Percentiles rank a stretch among this genome's conserved stretches.
Evolutionary conservation across 1,284 basidiomycete species (phyloP).

Genomic region (Trichosporon inkin): DNA sequence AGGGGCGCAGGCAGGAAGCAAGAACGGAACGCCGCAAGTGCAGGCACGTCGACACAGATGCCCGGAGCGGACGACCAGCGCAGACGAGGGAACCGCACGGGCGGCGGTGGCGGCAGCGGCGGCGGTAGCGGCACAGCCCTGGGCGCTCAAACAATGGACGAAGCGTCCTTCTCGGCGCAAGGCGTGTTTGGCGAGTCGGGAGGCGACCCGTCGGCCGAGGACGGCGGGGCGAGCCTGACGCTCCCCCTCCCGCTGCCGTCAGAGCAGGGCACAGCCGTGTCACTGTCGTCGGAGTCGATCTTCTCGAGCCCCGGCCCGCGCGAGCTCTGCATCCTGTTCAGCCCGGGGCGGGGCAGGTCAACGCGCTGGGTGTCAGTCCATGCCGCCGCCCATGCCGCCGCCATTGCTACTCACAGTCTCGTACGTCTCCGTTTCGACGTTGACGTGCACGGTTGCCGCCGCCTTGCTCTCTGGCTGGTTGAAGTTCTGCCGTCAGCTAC

Average conservation of each 20-base stretch:
- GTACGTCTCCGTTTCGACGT: slow-evolving; percentile 21
- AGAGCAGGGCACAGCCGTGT: background rate
- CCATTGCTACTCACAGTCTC: slow-evolving; percentile 11
- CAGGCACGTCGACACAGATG: no score
- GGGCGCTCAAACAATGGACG: no score
- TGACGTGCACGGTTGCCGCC: slow-evolving; percentile 23
- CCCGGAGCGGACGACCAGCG: no score
- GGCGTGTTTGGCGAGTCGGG: background rate
- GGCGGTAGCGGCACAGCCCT: no score
- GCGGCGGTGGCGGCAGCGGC: no score
- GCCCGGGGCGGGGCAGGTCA: background rate
- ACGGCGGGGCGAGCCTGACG: background rate
- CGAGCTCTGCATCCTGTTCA: background rate
- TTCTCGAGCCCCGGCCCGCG: background rate
- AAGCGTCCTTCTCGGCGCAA: background rate
- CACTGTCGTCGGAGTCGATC: background rate
- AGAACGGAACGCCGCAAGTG: no score
- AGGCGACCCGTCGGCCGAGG: background rate
- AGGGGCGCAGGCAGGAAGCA: no score
- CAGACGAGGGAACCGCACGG: no score
- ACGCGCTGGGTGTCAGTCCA: background rate
- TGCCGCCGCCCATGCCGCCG: no score
- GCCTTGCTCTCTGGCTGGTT: background rate
- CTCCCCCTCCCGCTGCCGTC: background rate
- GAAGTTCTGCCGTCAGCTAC: background rate